Percentiles rank a stretch among this genome's conserved stretches.
These are phyloP conservation scores for Xylaria intraflava DNA, from an alignment of 495 filamentous ascomycete species.

Conservation along the genomic window DNA sequence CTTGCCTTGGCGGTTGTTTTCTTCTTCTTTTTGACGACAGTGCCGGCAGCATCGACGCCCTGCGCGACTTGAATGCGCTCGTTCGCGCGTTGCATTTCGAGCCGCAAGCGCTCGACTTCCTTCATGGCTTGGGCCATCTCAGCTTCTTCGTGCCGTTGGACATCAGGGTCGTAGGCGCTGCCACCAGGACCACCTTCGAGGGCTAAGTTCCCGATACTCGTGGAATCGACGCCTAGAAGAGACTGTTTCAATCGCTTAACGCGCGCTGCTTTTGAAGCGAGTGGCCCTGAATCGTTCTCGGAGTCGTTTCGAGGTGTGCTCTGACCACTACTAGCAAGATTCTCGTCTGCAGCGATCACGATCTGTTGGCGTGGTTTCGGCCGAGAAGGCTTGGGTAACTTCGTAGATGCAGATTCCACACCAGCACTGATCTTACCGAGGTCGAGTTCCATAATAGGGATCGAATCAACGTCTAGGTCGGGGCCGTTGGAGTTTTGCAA, in stretches of 20 bases:
- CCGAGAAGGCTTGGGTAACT: conserved; percentile 14
- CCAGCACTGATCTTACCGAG: conserved; percentile 45
- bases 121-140: conserved; percentile 81
- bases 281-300: conserved; percentile 34
- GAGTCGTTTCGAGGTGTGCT: conserved; percentile 42
- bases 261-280: conserved; percentile 27
- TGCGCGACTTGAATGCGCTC: conserved; percentile 70
- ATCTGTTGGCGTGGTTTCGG: conserved; percentile 42
- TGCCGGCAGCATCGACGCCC: conserved; percentile 63
- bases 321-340: conserved; percentile 32
- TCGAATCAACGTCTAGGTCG: conserved; percentile 81
- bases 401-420: conserved; percentile 15
- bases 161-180: conserved; percentile 41
- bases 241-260: conserved; percentile 40
- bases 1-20: conserved; percentile 28
- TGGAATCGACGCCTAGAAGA: conserved; percentile 79
- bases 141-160: conserved; percentile 58
- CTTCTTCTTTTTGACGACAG: conserved; percentile 72
- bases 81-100: conserved; percentile 87
- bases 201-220: conserved; percentile 59
- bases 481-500: conserved; percentile 61
- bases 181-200: conserved; percentile 45
- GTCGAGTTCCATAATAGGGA: conserved; percentile 89
- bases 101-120: conserved; percentile 73
- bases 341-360: conserved; percentile 59